A percentile compares a stretch with the other conserved stretches of the same genome.
Conservation (phyloP, 192 early-diverging fungal genomes). For the Dimargaris verticillata region DNA sequence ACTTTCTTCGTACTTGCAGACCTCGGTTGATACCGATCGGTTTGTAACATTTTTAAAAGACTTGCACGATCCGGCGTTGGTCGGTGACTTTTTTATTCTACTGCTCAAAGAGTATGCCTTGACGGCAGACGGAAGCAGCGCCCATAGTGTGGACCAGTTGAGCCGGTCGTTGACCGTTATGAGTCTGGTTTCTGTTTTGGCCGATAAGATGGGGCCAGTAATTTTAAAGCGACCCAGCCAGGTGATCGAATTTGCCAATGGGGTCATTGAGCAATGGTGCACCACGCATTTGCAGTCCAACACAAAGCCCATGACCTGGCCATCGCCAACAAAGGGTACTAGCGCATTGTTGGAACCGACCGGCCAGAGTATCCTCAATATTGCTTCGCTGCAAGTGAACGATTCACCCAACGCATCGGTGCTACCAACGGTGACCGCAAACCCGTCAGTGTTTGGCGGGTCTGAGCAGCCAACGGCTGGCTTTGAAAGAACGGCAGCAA, state of each 20-base stretch:
- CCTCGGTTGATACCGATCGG: no score
- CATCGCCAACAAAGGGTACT: background rate
- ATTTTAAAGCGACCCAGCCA: constrained; percentile 59
- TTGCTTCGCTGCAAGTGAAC: constrained; percentile 11
- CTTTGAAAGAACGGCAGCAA: no score
- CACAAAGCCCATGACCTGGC: background rate
- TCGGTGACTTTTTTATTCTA: constrained; percentile 6
- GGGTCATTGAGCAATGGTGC: constrained; percentile 36
- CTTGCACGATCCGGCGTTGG: background rate
- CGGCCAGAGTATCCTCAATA: constrained; percentile 13
- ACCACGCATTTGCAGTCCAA: background rate
- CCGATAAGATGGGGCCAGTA: constrained; percentile 51
- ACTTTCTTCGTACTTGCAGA: no score
- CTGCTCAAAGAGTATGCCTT: constrained; percentile 7
- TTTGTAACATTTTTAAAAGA: background rate
- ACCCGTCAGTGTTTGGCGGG: background rate
- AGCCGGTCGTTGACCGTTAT: background rate
- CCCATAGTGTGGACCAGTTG: background rate
- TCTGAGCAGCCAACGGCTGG: no score
- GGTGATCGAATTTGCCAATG: constrained; percentile 51
- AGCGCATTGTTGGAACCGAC: background rate
- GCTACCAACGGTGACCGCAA: background rate
- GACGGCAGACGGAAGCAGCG: background rate
- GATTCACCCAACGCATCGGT: constrained; percentile 5
- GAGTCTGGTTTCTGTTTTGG: constrained; percentile 24